Evolutionary conservation across 2,329 filamentous ascomycete species (phyloP), one percentile per base, ranked within the genome.

Genomic region (Fusarium goolgardi): DNA sequence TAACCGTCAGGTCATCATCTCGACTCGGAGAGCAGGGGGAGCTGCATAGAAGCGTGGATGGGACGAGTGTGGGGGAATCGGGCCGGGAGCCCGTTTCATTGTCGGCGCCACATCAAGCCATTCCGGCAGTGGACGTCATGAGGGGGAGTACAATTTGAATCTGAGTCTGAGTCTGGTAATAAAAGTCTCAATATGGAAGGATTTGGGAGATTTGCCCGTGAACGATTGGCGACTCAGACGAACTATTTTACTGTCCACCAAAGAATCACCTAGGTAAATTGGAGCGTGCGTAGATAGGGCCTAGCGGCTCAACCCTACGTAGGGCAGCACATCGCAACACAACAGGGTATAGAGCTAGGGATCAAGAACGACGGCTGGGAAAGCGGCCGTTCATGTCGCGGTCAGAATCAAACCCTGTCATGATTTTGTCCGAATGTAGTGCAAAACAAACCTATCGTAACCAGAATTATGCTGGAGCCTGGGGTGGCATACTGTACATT

Each of bases 31-130:
- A 37, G 21, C n/a, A n/a, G 55, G 59, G 49, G 52, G 46, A 52
- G 50, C 29, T 61, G 59, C 59, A 67, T 46, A 63, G 63, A 50
- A 67, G 62, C 40, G 57, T 44, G 41, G 56, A 55, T 64, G 63
- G 55, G 59, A 55, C 35, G 68, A 71, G 66, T 73, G 71, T 70
- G 67, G 67, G 71, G 70, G 70, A 74, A 71, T 73, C 71, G 71
- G 71, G 43, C 71, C 71, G 71, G 59, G 34, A 55, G 47, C 51
- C 71, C 71, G 71, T 63, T 55, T 47, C 31, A 41, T 44, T 62
- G 44, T 65, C 71, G 71, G 71, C 70, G 68, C 71, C 70, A 74
- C 71, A 65, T 37, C 50, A 59, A 46, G 40, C 54, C 49, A 61
- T 71, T 71, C 71, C 71, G 71, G 66, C 47, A 60, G 65, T 62